Evolutionary conservation across 2,329 filamentous ascomycete species (phyloP).

Genomic region (Thelonectria blattea): DNA sequence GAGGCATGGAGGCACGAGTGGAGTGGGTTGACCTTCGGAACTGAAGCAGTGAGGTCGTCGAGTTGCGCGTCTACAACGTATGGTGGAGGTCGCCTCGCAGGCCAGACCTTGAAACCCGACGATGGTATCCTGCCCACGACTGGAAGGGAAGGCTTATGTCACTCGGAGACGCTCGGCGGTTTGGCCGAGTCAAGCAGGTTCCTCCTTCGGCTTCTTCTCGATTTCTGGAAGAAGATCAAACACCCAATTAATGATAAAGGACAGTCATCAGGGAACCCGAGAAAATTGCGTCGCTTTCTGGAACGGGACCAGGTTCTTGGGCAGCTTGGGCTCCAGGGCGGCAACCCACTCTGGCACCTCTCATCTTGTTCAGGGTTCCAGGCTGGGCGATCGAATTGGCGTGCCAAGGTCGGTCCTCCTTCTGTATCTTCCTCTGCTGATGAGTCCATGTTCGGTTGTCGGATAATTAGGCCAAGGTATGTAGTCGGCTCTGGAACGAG

Average conservation of each 20-base stretch:
- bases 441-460: background rate
- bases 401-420: background rate
- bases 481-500: conserved; percentile 15
- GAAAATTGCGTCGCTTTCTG: conserved; percentile 12
- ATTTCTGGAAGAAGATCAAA: background rate
- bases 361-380: conserved; percentile 3
- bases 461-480: conserved; percentile 6
- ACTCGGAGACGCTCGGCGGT: background rate
- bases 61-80: conserved; percentile 21
- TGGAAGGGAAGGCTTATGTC: background rate
- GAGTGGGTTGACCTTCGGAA: conserved; percentile 26
- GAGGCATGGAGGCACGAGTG: conserved; percentile 25
- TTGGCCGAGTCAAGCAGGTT: background rate
- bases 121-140: background rate
- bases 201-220: background rate
- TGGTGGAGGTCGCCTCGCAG: conserved; percentile 16
- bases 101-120: background rate
- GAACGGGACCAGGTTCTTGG: conserved; percentile 2
- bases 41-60: conserved; percentile 18
- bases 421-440: background rate
- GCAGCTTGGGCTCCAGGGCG: conserved; percentile 1
- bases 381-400: background rate
- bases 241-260: background rate
- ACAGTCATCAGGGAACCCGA: background rate
- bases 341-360: conserved; percentile 6